These are phyloP conservation scores for Ramicandelaber brevisporus DNA, from an alignment of 192 early-diverging fungal genomes.

Conservation along the genomic window DNA sequence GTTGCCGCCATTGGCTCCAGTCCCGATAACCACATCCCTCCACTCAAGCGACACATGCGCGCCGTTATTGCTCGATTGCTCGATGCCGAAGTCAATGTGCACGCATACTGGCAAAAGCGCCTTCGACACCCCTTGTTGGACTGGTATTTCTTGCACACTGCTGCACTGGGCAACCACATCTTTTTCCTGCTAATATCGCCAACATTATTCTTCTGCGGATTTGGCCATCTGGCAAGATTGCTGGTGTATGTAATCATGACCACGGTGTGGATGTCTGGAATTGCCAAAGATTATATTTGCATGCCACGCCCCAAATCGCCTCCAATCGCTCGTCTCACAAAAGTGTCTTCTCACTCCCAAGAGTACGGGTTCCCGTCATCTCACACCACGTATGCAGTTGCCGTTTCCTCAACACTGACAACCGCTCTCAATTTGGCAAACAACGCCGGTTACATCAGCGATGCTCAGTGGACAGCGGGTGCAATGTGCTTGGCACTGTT, in stretches of 20 bases:
- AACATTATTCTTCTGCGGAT: constrained; percentile 53
- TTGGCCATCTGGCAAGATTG: constrained; percentile 26
- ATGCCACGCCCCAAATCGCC: constrained; percentile 63
- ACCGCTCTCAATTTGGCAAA: constrained; percentile 23
- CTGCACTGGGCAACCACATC: constrained; percentile 63
- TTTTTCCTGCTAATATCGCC: constrained; percentile 69
- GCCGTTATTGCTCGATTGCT: too few species aligned
- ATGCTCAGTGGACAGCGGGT: constrained; percentile 17
- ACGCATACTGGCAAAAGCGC: too few species aligned
- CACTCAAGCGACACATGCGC: too few species aligned
- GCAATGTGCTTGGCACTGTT: constrained; percentile 21
- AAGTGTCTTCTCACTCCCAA: constrained; percentile 29
- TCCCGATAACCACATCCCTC: too few species aligned
- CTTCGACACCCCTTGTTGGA: too few species aligned
- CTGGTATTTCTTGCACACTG: constrained; percentile 33
- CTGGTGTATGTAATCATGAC: constrained; percentile 15
- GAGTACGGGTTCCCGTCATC: constrained; percentile 89
- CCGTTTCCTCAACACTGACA: too few species aligned
- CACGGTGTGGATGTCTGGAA: constrained; percentile 17
- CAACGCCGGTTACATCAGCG: constrained; percentile 6
- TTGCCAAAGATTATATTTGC: constrained; percentile 52
- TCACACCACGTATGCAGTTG: constrained; percentile 60
- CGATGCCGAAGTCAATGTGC: too few species aligned
- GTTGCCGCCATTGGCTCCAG: too few species aligned
- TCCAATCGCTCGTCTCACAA: constrained; percentile 43